Base-by-base conservation (phyloP, 345 rosid species). In the Hibiscus mutabilis region DNA sequence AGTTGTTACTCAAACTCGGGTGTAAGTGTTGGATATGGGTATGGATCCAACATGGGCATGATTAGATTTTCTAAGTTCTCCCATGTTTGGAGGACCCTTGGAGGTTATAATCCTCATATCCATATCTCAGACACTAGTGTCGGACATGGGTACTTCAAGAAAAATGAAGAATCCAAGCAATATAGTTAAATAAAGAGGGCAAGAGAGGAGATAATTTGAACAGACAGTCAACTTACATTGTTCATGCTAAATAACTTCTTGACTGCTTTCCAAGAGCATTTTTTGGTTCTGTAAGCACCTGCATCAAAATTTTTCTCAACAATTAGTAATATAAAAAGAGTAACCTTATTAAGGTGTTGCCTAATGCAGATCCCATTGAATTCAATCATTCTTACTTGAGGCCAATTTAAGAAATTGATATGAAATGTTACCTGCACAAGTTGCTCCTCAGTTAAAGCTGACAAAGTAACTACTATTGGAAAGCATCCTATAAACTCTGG, bases 401-500 rank as follows among this genome's bases (percentile, higher is more conserved):
- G 49, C 33, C 67, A 74, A 70, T 11, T 40, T 2, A 74, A 69
- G 56, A 51, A 72, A 22, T 22, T 21, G 52, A 49, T 47, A 49
- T 47, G 47, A 59, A 46, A 42, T 51, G 66, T 52, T 85, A 91
- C 98, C 93, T 77, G 83, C 79, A 88, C 84, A 60, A 94, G 97
- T 75, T 94, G 96, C 61, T 94, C 96, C 82, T 94, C 97, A 2
- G 96, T 85, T 66, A 94, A 85, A 80, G 97, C 93, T 72, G 85
- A 83, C 84, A 94, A 90, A 80, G 96, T 88, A 80, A 90, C 97
- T 82, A 94, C 61, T 76, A 94, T 86, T 15, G 97, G 96, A 78
- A 94, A 91, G 44, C 97, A 96, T 60, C 98, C 98, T 70, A 94
- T 84, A 81, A 91, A 94, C 83, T 94, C 98, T 2, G 98, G 98